These are phyloP conservation scores for Pelargonium nanum DNA, from an alignment of 345 rosid genomes.

Conservation along the genomic window DNA sequence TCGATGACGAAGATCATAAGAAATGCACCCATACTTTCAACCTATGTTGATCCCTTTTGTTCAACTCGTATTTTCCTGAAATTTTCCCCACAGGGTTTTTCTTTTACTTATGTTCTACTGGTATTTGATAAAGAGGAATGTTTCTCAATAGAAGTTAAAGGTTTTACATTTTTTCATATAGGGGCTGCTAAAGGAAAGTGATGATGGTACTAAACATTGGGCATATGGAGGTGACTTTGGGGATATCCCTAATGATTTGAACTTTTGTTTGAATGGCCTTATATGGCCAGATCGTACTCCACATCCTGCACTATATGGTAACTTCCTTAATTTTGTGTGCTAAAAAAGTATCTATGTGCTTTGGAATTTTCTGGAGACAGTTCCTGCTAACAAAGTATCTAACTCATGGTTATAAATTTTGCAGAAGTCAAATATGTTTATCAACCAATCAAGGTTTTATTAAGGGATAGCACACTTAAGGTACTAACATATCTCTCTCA, in stretches of 20 bases:
- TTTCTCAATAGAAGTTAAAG: neutral
- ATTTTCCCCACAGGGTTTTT: neutral
- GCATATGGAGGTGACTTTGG: constrained; percentile 99
- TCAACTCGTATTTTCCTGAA: neutral
- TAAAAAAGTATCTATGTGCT: neutral
- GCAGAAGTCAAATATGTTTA: constrained; percentile 87
- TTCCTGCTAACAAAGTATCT: constrained; percentile 3
- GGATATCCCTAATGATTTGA: constrained; percentile 84
- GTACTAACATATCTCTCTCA: constrained; percentile 24
- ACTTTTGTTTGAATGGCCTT: constrained; percentile 89
- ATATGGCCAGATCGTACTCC: constrained; percentile 92
- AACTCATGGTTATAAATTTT: constrained; percentile 16
- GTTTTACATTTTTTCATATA: constrained; percentile 20
- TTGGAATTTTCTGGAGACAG: neutral
- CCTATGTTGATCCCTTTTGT: neutral
- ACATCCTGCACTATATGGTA: constrained; percentile 91
- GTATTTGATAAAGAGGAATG: neutral
- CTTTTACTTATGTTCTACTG: neutral
- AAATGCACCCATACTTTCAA: neutral
- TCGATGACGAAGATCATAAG: neutral
- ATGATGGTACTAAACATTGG: constrained; percentile 69
- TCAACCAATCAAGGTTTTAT: constrained; percentile 71
- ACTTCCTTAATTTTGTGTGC: constrained; percentile 11
- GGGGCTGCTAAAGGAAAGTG: constrained; percentile 64
- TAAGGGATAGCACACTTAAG: constrained; percentile 39